Conservation (phyloP, 257 asterid species). For the Penstemon barbatus region DNA sequence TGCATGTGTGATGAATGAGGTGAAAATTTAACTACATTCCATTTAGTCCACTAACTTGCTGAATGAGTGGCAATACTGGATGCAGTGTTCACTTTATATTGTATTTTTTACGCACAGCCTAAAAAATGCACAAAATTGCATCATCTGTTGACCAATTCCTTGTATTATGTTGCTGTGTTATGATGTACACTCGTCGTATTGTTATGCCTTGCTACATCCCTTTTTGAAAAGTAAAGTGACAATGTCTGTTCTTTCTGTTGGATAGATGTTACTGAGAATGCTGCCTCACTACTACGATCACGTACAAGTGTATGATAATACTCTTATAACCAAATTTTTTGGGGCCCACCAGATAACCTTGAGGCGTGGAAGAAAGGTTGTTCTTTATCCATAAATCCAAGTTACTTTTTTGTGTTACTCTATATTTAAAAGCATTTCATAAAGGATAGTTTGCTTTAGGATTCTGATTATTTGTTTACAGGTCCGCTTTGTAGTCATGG, state of each 20-base stretch:
- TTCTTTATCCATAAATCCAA: slow-evolving; percentile 17
- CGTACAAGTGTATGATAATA: slow-evolving; percentile 80
- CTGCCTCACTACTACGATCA: slow-evolving; percentile 80
- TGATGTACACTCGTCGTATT: too few species aligned
- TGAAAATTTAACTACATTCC: not conserved
- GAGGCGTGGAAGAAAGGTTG: slow-evolving; percentile 75
- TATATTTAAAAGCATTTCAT: slow-evolving; percentile 11
- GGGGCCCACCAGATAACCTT: slow-evolving; percentile 80
- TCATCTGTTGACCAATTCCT: not conserved
- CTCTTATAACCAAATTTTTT: slow-evolving; percentile 91
- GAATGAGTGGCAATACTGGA: not conserved
- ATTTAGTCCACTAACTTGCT: not conserved
- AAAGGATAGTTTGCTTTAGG: slow-evolving; percentile 18
- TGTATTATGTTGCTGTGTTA: slow-evolving; percentile 11
- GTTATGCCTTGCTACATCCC: not conserved
- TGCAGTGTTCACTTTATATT: not conserved
- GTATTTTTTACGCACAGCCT: not conserved
- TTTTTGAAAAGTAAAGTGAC: slow-evolving; percentile 3
- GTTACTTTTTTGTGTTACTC: slow-evolving; percentile 26
- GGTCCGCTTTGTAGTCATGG: slow-evolving; percentile 98
- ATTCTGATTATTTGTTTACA: slow-evolving; percentile 36
- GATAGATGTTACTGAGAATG: slow-evolving; percentile 81
- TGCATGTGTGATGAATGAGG: not conserved
- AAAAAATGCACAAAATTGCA: not conserved
- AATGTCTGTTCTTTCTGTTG: slow-evolving; percentile 21